A percentile compares a stretch with the other conserved stretches of the same genome.
Evolutionary conservation across 2,329 filamentous ascomycete species (phyloP).

Genomic region (Arthrinium phaeospermum): DNA sequence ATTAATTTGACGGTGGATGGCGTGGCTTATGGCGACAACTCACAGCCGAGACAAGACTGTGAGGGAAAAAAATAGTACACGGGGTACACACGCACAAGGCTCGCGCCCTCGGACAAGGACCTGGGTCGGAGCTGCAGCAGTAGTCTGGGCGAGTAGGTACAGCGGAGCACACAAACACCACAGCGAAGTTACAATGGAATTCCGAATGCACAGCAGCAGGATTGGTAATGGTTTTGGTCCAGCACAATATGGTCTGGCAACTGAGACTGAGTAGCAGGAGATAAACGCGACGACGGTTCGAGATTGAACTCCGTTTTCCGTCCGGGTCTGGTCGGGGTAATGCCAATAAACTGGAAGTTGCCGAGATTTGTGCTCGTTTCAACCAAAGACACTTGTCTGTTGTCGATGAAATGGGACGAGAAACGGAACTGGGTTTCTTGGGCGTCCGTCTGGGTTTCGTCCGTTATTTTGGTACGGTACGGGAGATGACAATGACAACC

Average conservation of each 20-base stretch:
- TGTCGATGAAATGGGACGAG: not conserved
- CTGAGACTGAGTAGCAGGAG: not conserved
- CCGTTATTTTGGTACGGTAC: not conserved
- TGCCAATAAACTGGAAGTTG: not conserved
- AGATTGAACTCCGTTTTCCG: constrained; percentile 5
- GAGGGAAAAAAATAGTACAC: not conserved
- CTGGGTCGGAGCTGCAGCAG: not conserved
- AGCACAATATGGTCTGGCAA: not conserved
- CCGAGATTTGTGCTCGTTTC: constrained; percentile 7
- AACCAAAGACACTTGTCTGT: not conserved
- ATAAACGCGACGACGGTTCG: not conserved
- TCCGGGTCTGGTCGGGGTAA: not conserved
- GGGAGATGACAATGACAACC: not conserved
- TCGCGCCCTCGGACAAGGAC: not conserved
- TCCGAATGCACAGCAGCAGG: not conserved
- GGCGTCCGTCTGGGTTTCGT: not conserved
- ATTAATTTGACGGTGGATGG: constrained; percentile 17
- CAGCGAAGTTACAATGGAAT: not conserved
- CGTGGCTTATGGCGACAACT: constrained; percentile 16
- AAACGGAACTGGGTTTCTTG: not conserved
- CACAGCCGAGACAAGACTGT: constrained; percentile 7
- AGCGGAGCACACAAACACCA: not conserved
- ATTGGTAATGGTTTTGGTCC: not conserved
- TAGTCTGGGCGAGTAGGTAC: not conserved
- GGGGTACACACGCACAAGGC: not conserved